Percentiles rank a stretch among this genome's conserved stretches.
phyloP scores from a whole-genome alignment of 2,329 filamentous ascomycete genomes.

The Sporothrix euskadiensis region DNA sequence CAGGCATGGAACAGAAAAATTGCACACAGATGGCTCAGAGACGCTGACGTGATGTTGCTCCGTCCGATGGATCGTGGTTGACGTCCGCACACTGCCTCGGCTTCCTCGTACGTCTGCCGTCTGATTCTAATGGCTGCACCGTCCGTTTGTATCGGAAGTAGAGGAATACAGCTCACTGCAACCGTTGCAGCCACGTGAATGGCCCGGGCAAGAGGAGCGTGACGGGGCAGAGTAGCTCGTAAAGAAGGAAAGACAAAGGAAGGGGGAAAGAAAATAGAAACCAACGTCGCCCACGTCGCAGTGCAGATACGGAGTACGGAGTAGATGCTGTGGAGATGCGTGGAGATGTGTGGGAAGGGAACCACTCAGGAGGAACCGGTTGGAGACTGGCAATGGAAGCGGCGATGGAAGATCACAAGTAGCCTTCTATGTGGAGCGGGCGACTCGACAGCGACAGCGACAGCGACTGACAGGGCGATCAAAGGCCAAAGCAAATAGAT shows the following conservation, averaged over 20 bases:
- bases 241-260: neutral
- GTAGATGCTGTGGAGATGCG: neutral
- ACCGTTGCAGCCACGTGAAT: neutral
- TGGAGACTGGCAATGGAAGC: neutral
- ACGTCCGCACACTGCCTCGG: neutral
- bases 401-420: neutral
- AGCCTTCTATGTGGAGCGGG: neutral
- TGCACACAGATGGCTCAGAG: neutral
- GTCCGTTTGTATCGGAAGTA: neutral
- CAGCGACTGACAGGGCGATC: neutral
- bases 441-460: neutral
- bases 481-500: neutral
- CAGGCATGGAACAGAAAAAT: neutral
- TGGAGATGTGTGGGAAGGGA: neutral
- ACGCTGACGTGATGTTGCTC: neutral
- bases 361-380: neutral
- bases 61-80: neutral
- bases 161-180: neutral
- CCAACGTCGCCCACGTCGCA: neutral
- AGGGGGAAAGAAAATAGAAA: neutral
- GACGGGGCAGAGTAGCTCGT: neutral
- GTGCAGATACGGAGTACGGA: neutral
- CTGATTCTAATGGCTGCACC: neutral
- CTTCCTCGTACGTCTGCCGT: neutral
- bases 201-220: neutral